These are phyloP conservation scores for Picocystis sp. DNA, from an alignment of 163 green algal species.

Conservation along the genomic window DNA sequence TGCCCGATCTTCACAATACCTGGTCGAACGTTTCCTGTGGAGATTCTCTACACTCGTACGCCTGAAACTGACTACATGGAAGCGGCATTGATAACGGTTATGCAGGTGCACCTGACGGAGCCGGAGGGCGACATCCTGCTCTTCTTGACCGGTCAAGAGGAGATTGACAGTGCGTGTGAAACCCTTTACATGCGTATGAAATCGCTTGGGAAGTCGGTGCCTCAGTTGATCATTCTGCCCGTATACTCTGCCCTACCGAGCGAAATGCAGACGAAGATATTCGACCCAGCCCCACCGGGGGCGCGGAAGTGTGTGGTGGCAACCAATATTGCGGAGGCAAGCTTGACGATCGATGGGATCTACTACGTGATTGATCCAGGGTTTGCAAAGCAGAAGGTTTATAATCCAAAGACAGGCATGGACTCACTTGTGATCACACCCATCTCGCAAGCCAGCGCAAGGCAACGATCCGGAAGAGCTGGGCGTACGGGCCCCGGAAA, in stretches of 20 bases:
- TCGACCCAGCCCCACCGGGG: conserved; percentile 77
- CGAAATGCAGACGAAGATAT: conserved; percentile 92
- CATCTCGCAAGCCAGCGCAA: conserved; percentile 75
- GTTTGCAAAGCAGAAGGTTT: conserved; percentile 88
- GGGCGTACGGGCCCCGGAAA: conserved; percentile 86
- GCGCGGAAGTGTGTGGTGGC: conserved; percentile 79
- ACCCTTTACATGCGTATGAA: conserved; percentile 95
- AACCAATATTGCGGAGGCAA: conserved; percentile 88
- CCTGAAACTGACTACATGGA: conserved; percentile 94
- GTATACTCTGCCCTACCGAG: conserved; percentile 81
- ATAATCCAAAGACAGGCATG: conserved; percentile 63
- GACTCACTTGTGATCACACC: conserved; percentile 85
- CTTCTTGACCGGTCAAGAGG: conserved; percentile 91
- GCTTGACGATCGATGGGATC: conserved; percentile 94
- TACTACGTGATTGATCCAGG: conserved; percentile 86
- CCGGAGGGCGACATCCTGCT: conserved; percentile 87
- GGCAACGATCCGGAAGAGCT: conserved; percentile 79
- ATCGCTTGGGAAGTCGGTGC: conserved; percentile 65
- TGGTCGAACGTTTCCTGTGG: conserved; percentile 54
- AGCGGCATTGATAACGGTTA: conserved; percentile 87
- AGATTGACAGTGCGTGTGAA: conserved; percentile 82
- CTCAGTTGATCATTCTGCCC: conserved; percentile 88
- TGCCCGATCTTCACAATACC: conserved; percentile 97
- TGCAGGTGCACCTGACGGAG: conserved; percentile 94
- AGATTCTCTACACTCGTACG: conserved; percentile 37